Evolutionary conservation across 139 green algal species (phyloP).

Genomic region (Auxenochlorella pyrenoidosa): DNA sequence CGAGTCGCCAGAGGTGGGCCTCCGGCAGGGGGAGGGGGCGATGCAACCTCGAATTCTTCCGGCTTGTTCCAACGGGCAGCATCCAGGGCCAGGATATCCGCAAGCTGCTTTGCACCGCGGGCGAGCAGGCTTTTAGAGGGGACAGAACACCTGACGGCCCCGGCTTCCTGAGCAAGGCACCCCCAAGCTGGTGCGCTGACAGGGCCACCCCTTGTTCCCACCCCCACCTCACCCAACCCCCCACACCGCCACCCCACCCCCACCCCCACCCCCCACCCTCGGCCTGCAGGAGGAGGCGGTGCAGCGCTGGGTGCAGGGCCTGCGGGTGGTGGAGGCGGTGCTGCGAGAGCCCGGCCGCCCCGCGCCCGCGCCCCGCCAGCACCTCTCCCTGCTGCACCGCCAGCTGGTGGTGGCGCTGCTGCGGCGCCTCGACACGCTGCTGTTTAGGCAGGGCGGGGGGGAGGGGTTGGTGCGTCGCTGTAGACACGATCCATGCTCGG

Average conservation of each 20-base stretch:
- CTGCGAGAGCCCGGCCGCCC: slow-evolving; percentile 25
- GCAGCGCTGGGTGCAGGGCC: slow-evolving; percentile 70
- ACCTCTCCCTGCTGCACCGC: slow-evolving; percentile 63
- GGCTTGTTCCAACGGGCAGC: no score
- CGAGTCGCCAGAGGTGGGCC: slow-evolving; percentile 23
- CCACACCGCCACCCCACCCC: neutral
- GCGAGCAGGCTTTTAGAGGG: no score
- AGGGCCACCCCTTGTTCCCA: no score
- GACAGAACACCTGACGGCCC: no score
- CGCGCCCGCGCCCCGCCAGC: slow-evolving; percentile 33
- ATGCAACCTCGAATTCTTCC: no score
- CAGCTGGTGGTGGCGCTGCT: slow-evolving; percentile 72
- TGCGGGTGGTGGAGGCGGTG: slow-evolving; percentile 49
- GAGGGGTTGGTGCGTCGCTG: neutral
- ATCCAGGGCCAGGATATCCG: no score
- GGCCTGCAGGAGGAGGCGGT: slow-evolving; percentile 72
- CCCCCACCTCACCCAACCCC: neutral
- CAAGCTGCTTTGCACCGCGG: no score
- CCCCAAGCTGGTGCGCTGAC: no score
- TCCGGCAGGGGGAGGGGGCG: no score
- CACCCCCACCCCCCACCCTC: neutral
- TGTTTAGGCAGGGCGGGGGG: slow-evolving; percentile 67
- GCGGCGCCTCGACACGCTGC: slow-evolving; percentile 70
- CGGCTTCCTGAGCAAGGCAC: no score
- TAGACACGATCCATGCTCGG: no score